Evolutionary conservation across 2,329 filamentous ascomycete genomes (phyloP).

Genomic region (Rutstroemia sp.): DNA sequence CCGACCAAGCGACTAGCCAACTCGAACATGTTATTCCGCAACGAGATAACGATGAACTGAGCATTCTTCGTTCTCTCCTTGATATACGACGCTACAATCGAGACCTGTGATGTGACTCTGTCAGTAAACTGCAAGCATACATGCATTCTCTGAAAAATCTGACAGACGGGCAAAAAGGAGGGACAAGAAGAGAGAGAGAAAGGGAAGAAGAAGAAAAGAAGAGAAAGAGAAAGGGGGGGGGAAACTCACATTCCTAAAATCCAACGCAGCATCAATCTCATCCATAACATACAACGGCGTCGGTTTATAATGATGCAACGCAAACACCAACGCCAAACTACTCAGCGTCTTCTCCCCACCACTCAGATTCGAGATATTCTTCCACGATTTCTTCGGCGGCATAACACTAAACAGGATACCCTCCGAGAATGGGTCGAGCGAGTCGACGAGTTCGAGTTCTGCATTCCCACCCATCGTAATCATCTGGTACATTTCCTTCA

Average conservation of each 20-base stretch:
- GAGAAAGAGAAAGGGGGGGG: neutral
- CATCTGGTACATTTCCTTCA: conserved; percentile 99
- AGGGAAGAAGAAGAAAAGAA: conserved; percentile 21
- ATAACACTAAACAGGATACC: conserved; percentile 97
- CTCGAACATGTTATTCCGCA: conserved; percentile 99
- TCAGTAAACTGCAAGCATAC: conserved; percentile 7
- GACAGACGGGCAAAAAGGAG: too few species aligned
- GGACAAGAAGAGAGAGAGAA: too few species aligned
- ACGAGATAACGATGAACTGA: conserved; percentile 96
- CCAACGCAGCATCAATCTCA: conserved; percentile 95
- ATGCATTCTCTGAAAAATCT: neutral
- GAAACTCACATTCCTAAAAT: conserved; percentile 87
- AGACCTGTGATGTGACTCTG: conserved; percentile 46
- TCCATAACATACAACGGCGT: conserved; percentile 99
- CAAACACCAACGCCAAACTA: conserved; percentile 92
- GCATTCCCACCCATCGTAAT: conserved; percentile 99
- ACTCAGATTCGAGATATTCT: conserved; percentile 93
- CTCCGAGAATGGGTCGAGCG: conserved; percentile 91
- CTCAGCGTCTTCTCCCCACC: conserved; percentile 97
- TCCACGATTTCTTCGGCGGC: conserved; percentile 99
- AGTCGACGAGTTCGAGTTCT: conserved; percentile 93
- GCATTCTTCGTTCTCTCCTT: conserved; percentile 99
- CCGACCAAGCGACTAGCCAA: conserved; percentile 90
- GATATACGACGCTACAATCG: conserved; percentile 97
- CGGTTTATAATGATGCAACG: conserved; percentile 94